Conservation (phyloP, 2,329 filamentous ascomycete species). For the Xylaria digitata region DNA sequence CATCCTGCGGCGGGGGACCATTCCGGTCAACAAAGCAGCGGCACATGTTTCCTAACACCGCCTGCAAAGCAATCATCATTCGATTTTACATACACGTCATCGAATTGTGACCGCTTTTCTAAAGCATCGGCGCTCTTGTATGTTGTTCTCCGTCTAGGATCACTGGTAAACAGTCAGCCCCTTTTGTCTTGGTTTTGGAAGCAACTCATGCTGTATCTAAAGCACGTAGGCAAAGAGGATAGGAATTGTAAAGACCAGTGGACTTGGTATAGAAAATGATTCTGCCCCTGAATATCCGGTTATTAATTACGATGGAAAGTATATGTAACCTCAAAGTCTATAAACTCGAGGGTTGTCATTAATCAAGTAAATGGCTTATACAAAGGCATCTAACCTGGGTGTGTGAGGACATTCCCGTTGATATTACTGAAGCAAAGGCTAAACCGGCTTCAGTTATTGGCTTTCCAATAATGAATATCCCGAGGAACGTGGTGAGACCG, state of each 20-base stretch:
- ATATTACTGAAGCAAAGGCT: background rate
- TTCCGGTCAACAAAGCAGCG: constrained; percentile 14
- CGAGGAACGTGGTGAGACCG: background rate
- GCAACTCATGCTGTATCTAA: background rate
- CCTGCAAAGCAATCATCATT: background rate
- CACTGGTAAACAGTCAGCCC: background rate
- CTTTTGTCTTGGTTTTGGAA: background rate
- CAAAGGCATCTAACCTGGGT: too few relatives aligned
- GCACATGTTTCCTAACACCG: constrained; percentile 1
- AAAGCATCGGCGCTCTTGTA: background rate
- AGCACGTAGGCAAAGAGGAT: background rate
- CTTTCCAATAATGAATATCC: background rate
- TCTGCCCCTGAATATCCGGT: background rate
- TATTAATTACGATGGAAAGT: background rate
- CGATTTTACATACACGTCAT: background rate
- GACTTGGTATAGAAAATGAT: background rate
- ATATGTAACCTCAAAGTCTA: background rate
- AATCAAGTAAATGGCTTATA: background rate
- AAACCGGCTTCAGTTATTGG: background rate
- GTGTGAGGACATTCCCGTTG: background rate
- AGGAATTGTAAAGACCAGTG: background rate
- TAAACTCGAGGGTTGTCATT: background rate
- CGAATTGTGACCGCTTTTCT: constrained; percentile 1
- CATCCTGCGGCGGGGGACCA: constrained; percentile 5
- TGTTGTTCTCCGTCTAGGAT: too few relatives aligned